Conservation (phyloP, 2,329 filamentous ascomycete genomes). For the Clonostachys byssicola region DNA sequence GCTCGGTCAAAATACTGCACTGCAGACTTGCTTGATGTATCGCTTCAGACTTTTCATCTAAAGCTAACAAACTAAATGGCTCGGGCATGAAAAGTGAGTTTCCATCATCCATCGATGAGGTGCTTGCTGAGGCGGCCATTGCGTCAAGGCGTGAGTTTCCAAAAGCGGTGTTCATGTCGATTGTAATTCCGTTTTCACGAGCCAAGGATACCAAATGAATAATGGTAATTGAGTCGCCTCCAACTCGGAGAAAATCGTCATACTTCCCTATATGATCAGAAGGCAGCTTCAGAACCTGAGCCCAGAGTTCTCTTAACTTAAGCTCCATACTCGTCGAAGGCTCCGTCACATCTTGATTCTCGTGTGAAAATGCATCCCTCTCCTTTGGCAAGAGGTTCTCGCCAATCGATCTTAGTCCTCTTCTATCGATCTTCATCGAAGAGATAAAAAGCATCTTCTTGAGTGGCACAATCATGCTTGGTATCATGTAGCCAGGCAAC, state of each 20-base stretch:
- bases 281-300: constrained; percentile 28
- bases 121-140: background rate
- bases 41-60: background rate
- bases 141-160: background rate
- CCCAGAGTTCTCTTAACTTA: constrained; percentile 17
- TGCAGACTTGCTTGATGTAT: background rate
- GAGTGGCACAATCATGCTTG: constrained; percentile 4
- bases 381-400: constrained; percentile 25
- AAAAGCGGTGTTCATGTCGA: background rate
- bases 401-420: constrained; percentile 14
- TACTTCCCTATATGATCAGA: constrained; percentile 6
- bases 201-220: constrained; percentile 3
- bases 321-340: background rate
- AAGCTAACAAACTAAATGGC: background rate
- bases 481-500: constrained; percentile 8
- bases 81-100: background rate
- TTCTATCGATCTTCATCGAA: constrained; percentile 9
- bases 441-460: constrained; percentile 7
- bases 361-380: constrained; percentile 23
- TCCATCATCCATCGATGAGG: background rate
- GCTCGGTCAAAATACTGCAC: background rate
- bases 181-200: background rate
- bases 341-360: constrained; percentile 6
- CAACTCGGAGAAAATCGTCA: constrained; percentile 8
- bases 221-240: constrained; percentile 8